Percentiles rank a stretch among this genome's conserved stretches.
These are phyloP conservation scores for Larix kaempferi DNA, from an alignment of 75 land plant species.

Conservation along the genomic window DNA sequence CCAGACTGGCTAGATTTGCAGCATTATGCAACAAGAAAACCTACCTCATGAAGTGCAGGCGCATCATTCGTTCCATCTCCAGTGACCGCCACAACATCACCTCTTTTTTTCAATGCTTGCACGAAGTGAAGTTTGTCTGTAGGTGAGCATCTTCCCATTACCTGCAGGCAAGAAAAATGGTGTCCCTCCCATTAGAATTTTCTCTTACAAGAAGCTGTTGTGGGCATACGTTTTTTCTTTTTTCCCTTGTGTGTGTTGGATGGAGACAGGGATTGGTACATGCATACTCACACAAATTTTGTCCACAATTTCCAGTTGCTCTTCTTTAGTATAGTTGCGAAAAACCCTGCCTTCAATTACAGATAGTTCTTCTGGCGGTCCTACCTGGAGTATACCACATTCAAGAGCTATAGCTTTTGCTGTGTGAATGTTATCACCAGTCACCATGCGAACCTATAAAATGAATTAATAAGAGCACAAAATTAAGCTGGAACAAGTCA, in stretches of 20 bases:
- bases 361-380: constrained; percentile 16
- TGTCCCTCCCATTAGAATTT: constrained; percentile 32
- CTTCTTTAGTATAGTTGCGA: constrained; percentile 45
- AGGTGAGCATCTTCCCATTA: constrained; percentile 98
- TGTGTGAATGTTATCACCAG: constrained; percentile 93
- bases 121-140: constrained; percentile 90
- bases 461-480: background rate
- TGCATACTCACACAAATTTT: constrained; percentile 37
- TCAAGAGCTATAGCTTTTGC: constrained; percentile 95
- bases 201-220: constrained; percentile 60
- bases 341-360: constrained; percentile 83
- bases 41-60: constrained; percentile 93
- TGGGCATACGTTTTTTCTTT: constrained; percentile 33
- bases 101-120: constrained; percentile 69
- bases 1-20: constrained; percentile 87
- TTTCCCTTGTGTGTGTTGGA: background rate
- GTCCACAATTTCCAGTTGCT: constrained; percentile 43
- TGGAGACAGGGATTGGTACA: background rate
- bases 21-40: constrained; percentile 8
- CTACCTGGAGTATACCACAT: constrained; percentile 71
- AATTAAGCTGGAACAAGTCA: background rate
- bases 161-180: constrained; percentile 31
- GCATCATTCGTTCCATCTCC: constrained; percentile 99
- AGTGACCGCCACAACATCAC: constrained; percentile 95
- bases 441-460: constrained; percentile 93